phyloP scores from a whole-genome alignment of 2,329 filamentous ascomycete species.

The Annulohypoxylon truncatum region DNA sequence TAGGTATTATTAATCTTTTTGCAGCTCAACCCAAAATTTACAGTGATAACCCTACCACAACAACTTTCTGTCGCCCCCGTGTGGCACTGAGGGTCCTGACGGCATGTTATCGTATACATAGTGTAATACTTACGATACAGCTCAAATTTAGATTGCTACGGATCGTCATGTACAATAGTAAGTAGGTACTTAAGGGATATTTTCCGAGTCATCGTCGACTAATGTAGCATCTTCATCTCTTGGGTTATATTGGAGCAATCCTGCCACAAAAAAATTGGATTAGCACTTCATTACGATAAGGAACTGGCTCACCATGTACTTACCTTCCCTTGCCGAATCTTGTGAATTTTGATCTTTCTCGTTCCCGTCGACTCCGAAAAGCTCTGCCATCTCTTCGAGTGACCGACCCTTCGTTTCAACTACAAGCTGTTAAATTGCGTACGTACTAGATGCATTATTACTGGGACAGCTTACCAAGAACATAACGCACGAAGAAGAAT shows the following conservation, averaged over 20 bases:
- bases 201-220: slow-evolving; percentile 19
- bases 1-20: neutral
- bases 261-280: neutral
- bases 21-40: slow-evolving; percentile 34
- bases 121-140: too few species aligned
- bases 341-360: slow-evolving; percentile 26
- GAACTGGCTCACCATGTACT: neutral
- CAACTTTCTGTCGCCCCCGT: slow-evolving; percentile 34
- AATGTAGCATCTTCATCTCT: slow-evolving; percentile 29
- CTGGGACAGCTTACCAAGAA: slow-evolving; percentile 35
- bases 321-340: slow-evolving; percentile 37
- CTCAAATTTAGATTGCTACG: too few species aligned
- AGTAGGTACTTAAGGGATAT: neutral
- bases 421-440: slow-evolving; percentile 12
- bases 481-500: slow-evolving; percentile 46
- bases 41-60: slow-evolving; percentile 36
- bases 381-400: slow-evolving; percentile 45
- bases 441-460: neutral
- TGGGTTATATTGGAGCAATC: slow-evolving; percentile 23
- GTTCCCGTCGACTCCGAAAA: slow-evolving; percentile 44
- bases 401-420: slow-evolving; percentile 43
- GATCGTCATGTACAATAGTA: too few species aligned
- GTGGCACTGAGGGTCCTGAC: slow-evolving; percentile 14
- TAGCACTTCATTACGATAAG: neutral
- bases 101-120: too few species aligned